Base-by-base conservation (phyloP, 169 alveolate genomes). In the Plasmodium adleri region DNA sequence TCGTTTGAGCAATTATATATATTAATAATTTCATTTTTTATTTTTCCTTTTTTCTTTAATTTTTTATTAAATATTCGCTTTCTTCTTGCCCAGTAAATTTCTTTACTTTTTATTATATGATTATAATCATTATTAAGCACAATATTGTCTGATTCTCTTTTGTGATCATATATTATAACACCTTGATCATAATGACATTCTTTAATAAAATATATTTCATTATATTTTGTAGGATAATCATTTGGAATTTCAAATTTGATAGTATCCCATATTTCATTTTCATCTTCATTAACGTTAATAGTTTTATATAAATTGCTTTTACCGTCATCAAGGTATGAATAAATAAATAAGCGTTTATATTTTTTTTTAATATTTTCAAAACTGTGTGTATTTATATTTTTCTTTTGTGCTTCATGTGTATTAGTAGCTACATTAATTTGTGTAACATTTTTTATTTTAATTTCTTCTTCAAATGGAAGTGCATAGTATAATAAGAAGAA, bases 121-220 rank as follows among this genome's bases (percentile, higher is more conserved):
- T 39, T 39, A 39, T 39, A 8, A 39, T 39, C 7, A 28, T 28
- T 28, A 39, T 39, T 39, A 39, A 56, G 15, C 13, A 13, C 68
- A 17, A 28, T 68, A 49, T 43, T 52, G 75, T 47, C 32, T 68
- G 59, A 43, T 71, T 39, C 83, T 39, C 50, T 59, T 22, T 70
- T 1, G 28, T 60, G 74, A 45, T 24, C 22, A 50, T 83, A 63
- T 9, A 67, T 83, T 49, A 71, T 28, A 24, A 58, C 32, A 26
- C 15, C 60, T 20, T 26, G 71, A 17, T 85, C 56, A 58, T 70
- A 67, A 71, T 70, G 86, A 15, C 91, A 83, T 70, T 83, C 91
- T 17, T 32, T 83, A 68, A 83, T 83, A 83, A 68, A 83, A 70
- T 58, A 83, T 70, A 70, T 49, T 83, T 83, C 72, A 71, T 83